phyloP scores from a whole-genome alignment of 1,139 yeast species.

The Trichomonascaceae sp. region DNA sequence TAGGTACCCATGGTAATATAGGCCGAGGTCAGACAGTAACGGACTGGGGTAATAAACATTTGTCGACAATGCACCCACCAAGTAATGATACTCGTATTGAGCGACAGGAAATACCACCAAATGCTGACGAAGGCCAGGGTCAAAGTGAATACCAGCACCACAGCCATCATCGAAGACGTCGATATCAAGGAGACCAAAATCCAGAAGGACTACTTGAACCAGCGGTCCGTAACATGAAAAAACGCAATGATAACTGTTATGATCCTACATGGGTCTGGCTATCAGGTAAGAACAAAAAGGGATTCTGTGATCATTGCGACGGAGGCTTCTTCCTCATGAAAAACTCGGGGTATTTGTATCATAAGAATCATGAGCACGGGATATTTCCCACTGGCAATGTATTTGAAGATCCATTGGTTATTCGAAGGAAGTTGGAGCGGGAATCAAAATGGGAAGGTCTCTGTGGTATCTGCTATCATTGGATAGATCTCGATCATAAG shows the following conservation, averaged over 20 bases:
- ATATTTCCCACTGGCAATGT: slow-evolving; percentile 26
- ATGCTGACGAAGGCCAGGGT: slow-evolving; percentile 28
- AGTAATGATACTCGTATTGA: slow-evolving; percentile 19
- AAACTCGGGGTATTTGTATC: slow-evolving; percentile 27
- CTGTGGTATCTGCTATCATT: slow-evolving; percentile 28
- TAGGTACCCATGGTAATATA: slow-evolving; percentile 21
- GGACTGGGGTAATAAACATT: slow-evolving; percentile 18
- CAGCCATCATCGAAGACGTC: neutral
- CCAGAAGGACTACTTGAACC: neutral
- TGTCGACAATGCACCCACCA: slow-evolving; percentile 16
- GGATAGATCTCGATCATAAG: slow-evolving; percentile 28
- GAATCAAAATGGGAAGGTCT: slow-evolving; percentile 28
- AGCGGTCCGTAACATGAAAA: slow-evolving; percentile 15
- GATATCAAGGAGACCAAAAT: neutral
- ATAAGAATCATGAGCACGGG: slow-evolving; percentile 29
- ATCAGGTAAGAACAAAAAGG: slow-evolving; percentile 21
- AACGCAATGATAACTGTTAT: slow-evolving; percentile 18
- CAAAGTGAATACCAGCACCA: neutral
- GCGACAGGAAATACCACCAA: slow-evolving; percentile 14
- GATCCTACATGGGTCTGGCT: slow-evolving; percentile 24
- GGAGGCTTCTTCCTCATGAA: slow-evolving; percentile 26
- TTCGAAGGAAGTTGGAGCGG: slow-evolving; percentile 23
- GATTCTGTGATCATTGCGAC: slow-evolving; percentile 28
- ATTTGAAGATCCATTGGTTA: slow-evolving; percentile 27
- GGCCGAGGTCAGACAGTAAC: slow-evolving; percentile 22